Percentiles rank a stretch among this genome's conserved stretches.
These are phyloP conservation scores for Globisporangium spinosum DNA, from an alignment of 352 stramenopile species.

Conservation along the genomic window DNA sequence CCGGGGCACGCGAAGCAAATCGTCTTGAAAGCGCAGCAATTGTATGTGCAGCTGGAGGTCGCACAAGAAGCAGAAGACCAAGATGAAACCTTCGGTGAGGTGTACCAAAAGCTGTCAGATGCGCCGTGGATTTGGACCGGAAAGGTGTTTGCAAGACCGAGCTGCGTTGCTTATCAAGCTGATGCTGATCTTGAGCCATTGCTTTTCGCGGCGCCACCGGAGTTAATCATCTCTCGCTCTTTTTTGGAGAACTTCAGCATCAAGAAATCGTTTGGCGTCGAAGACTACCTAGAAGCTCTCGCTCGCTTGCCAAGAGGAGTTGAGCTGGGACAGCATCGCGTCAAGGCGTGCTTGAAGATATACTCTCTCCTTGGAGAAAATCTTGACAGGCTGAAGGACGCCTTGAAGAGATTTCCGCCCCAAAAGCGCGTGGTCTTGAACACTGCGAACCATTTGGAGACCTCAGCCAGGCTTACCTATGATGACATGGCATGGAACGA, in stretches of 20 bases:
- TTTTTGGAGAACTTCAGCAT: constrained; percentile 55
- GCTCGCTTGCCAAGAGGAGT: constrained; percentile 33
- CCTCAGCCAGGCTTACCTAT: constrained; percentile 38
- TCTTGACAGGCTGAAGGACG: constrained; percentile 21
- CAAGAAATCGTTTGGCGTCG: constrained; percentile 41
- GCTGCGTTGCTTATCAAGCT: constrained; percentile 47
- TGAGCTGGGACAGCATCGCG: constrained; percentile 25
- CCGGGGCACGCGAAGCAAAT: constrained; percentile 16
- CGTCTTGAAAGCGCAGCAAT: constrained; percentile 42
- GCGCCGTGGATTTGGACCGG: constrained; percentile 72
- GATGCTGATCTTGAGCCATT: constrained; percentile 51
- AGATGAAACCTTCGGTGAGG: constrained; percentile 20
- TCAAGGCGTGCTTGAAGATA: constrained; percentile 42
- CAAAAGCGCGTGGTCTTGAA: constrained; percentile 46
- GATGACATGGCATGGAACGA: constrained; percentile 84
- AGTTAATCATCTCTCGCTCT: constrained; percentile 51
- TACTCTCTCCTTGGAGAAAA: constrained; percentile 42
- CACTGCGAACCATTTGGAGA: constrained; percentile 28
- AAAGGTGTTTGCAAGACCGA: constrained; percentile 43
- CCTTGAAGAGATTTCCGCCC: constrained; percentile 24
- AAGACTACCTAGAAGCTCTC: constrained; percentile 58
- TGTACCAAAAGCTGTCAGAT: constrained; percentile 40
- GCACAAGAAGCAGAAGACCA: constrained; percentile 28
- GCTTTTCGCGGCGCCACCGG: constrained; percentile 51
- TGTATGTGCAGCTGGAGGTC: constrained; percentile 59